Evolutionary conservation across 2,329 filamentous ascomycete species (phyloP), one percentile per base, ranked within the genome.

Genomic region (Cladobotryum protrusum): DNA sequence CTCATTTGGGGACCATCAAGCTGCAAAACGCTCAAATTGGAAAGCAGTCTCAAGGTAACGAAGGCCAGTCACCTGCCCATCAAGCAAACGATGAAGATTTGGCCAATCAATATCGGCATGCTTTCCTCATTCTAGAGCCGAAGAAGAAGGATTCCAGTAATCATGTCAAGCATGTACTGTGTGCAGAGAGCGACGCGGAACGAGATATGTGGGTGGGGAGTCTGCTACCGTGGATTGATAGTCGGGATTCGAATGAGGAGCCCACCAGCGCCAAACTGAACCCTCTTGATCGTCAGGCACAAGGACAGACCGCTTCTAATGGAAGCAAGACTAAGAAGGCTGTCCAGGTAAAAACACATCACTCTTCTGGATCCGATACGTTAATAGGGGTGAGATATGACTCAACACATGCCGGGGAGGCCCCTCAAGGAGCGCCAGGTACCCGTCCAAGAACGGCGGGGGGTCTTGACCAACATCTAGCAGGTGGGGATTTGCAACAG

Each of bases 91-190:
- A 81, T 15, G 89, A 95, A 41, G 90, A 96, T 48, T 72, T 82
- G 43, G 93, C 97, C 53, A 95, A 95, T 62, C 89, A 97, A 66
- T 99, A 96, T 65, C 86, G 93, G 5, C 93, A 99, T 69, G 93
- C 93, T 1, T 99, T 99, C 71, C 74, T 97, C 42, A 87, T 99
- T 48, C 67, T 97, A 47, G 93, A 99, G 63, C 92, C 92, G 1
- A 99, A 99, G 73, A 89, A 90, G 67, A 97, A 96, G 68, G 93
- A 99, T 63, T 90, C 90, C 0, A 84, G 78, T 18, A 90, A 87
- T 57, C 79, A 92, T 47, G 89, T 96, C 19, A 88, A 92, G 56
- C 93, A 99, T 65, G 91, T 99, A 1, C 75, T 99, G 15, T 99
- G 93, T 65, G 92, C 93, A 0, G 93, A 99, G 68, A 97, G 87